Conservation (phyloP, 768 basidiomycete species). For the Lyophyllum semitale region DNA sequence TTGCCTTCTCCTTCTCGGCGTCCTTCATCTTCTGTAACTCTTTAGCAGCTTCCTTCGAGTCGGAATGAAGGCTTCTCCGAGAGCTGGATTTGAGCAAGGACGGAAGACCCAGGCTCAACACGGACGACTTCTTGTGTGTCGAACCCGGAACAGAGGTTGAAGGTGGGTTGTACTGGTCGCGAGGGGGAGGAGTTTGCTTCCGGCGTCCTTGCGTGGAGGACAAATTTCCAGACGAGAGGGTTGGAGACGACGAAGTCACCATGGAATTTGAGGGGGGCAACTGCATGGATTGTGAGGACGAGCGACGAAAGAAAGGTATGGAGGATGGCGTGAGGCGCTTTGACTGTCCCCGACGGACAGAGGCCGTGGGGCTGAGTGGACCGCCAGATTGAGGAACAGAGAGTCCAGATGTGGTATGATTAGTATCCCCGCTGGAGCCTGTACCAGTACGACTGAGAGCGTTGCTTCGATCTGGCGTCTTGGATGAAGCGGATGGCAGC, state of each 20-base stretch:
- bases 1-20: constrained; percentile 50
- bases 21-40: constrained; percentile 48
- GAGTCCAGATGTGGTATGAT: constrained; percentile 54
- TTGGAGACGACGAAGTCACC: constrained; percentile 55
- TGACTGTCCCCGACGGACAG: constrained; percentile 66
- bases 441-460: constrained; percentile 71
- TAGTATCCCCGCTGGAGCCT: constrained; percentile 75
- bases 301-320: constrained; percentile 92
- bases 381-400: constrained; percentile 54
- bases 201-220: constrained; percentile 40
- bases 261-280: constrained; percentile 50
- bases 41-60: constrained; percentile 56
- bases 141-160: constrained; percentile 60
- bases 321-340: constrained; percentile 90
- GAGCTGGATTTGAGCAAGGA: constrained; percentile 87
- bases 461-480: constrained; percentile 64
- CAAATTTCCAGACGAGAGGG: constrained; percentile 39
- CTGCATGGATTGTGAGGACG: constrained; percentile 87
- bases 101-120: constrained; percentile 78
- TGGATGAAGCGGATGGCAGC: constrained; percentile 44
- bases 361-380: constrained; percentile 74
- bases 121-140: constrained; percentile 77
- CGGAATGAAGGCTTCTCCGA: constrained; percentile 75
- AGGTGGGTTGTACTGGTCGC: constrained; percentile 51
- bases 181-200: constrained; percentile 51